Conservation (phyloP, 768 basidiomycete species). For the Amanita polypyramis region DNA sequence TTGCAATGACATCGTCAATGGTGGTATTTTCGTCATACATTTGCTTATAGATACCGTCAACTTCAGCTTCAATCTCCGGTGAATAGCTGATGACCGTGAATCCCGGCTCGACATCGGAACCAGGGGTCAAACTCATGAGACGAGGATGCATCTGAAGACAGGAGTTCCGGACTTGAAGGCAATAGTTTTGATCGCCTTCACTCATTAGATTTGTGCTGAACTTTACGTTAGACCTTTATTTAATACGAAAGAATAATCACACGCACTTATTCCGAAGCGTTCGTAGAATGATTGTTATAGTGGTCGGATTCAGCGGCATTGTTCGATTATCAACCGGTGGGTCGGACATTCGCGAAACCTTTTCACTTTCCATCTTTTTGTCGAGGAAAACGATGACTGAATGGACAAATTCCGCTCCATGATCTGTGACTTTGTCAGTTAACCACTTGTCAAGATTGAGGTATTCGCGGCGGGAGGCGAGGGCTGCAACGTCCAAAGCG, state of each 20-base stretch:
- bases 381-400: conserved; percentile 84
- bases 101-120: conserved; percentile 82
- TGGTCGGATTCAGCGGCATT: conserved; percentile 79
- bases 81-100: conserved; percentile 83
- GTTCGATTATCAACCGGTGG: conserved; percentile 70
- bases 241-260: conserved; percentile 16
- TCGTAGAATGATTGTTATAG: conserved; percentile 87
- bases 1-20: conserved; percentile 87
- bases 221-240: not conserved
- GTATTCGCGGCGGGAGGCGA: conserved; percentile 89
- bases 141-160: conserved; percentile 94
- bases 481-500: conserved; percentile 86
- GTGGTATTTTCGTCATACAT: conserved; percentile 96
- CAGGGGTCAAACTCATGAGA: conserved; percentile 87
- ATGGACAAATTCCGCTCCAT: conserved; percentile 80
- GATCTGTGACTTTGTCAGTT: conserved; percentile 71
- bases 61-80: conserved; percentile 83
- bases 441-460: conserved; percentile 97
- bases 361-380: conserved; percentile 89
- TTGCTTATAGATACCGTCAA: conserved; percentile 92
- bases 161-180: conserved; percentile 84
- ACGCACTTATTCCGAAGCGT: conserved; percentile 77
- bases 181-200: conserved; percentile 72
- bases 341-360: conserved; percentile 63
- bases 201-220: conserved; percentile 62